Evolutionary conservation across 352 stramenopile genomes (phyloP), one percentile per base, ranked within the genome.

Genomic region (Phytopythium kandeliae): DNA sequence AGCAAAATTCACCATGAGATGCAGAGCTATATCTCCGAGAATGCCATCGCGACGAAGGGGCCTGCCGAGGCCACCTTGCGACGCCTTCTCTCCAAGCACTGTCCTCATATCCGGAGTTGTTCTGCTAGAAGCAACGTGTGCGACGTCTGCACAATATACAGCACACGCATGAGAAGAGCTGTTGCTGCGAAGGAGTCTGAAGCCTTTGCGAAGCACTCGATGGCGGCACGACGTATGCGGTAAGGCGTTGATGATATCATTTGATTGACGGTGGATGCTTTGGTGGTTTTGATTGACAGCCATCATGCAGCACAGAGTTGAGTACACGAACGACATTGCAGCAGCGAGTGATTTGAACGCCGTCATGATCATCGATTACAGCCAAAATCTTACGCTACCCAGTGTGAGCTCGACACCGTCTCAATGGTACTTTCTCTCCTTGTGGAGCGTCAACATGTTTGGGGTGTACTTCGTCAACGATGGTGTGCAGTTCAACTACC

Each of bases 351-450:
- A 57, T 21, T 19, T 33, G 24, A 22, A 56, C 22, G 51, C 43
- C 2, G 51, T 58, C 2, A 28, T 60, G 11, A 49, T 60, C 9
- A 63, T 67, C 35, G 60, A 63, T 33, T 63, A 45, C 30, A 57
- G 46, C 10, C 51, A 63, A 26, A 67, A 68, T 10, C 13, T 58
- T 15, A 58, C 42, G 1, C 37, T 63, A 2, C 60, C 55, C 0
- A 57, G 47, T 7, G 40, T 57, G 4, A 19, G 41, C 2, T 52
- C 31, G 4, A 63, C 47, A 3, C 55, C 55, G 4, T 60, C 51
- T 0, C 54, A 62, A 15, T 62, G 48, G 48, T 69, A 62, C 33
- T 62, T 69, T 28, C 12, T 52, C 4, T 65, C 50, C 13, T 45
- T 69, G 0, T n/a, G 51, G 7, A 22, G 25, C 1, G 52, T 64